Conservation (phyloP, 768 basidiomycete species). For the Lactifluus hygrophoroides region DNA sequence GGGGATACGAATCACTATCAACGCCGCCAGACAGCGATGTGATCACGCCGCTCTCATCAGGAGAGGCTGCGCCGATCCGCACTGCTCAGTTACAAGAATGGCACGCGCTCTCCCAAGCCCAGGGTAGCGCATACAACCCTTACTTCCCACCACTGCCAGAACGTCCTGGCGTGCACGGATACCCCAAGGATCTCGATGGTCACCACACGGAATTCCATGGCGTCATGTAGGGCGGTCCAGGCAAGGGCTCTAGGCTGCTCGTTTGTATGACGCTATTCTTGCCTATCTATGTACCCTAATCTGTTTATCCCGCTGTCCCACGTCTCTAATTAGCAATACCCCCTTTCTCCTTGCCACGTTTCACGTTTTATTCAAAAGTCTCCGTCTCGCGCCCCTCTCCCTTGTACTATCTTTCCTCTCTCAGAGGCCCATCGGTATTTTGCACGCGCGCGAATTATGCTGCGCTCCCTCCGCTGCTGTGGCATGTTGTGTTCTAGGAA, state of each 20-base stretch:
- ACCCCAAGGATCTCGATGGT: conserved; percentile 18
- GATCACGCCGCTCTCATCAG: conserved; percentile 22
- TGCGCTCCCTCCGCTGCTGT: conserved; percentile 5
- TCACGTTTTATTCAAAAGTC: conserved; percentile 18
- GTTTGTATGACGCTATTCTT: conserved; percentile 19
- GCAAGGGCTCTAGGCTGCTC: conserved; percentile 13
- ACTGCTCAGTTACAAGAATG: conserved; percentile 21
- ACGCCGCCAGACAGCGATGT: conserved; percentile 21
- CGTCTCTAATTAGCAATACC: conserved; percentile 17
- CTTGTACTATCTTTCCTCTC: conserved; percentile 16
- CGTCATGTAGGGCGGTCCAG: conserved; percentile 19
- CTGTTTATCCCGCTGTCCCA: conserved; percentile 13
- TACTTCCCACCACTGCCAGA: conserved; percentile 21
- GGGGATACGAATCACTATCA: conserved; percentile 17
- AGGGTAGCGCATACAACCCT: conserved; percentile 20
- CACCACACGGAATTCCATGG: conserved; percentile 17
- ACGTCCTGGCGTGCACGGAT: conserved; percentile 11
- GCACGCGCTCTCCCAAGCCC: conserved; percentile 19
- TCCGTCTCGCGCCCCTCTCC: conserved; percentile 11
- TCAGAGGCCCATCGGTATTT: conserved; percentile 17
- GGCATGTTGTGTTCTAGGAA: conserved; percentile 20
- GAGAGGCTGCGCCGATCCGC: conserved; percentile 18
- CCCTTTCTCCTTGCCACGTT: conserved; percentile 15
- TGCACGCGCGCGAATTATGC: conserved; percentile 12
- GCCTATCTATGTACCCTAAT: conserved; percentile 21